Evolutionary conservation across 2,329 filamentous ascomycete species (phyloP).

Genomic region (Epichloe sp.): DNA sequence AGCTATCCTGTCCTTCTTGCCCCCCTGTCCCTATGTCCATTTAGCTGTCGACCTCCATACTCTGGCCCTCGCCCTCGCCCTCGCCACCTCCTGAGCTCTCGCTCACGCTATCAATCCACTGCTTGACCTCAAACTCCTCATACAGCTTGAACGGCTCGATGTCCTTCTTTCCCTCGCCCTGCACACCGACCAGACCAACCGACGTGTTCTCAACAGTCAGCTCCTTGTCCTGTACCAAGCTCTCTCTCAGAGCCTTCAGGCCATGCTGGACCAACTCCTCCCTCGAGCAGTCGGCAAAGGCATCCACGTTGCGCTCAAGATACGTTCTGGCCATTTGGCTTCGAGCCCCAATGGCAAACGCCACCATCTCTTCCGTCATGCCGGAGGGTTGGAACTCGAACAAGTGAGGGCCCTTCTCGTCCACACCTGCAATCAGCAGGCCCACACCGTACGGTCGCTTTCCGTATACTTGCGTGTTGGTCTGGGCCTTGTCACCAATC

Average conservation of each 20-base stretch:
- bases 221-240: conserved; percentile 91
- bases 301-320: conserved; percentile 79
- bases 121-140: conserved; percentile 76
- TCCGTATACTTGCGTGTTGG: conserved; percentile 95
- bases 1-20: conserved; percentile 6
- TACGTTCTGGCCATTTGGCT: conserved; percentile 98
- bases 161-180: conserved; percentile 34
- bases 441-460: conserved; percentile 94
- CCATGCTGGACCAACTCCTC: conserved; percentile 89
- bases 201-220: conserved; percentile 95
- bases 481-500: conserved; percentile 93
- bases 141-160: conserved; percentile 80
- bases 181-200: conserved; percentile 64
- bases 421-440: conserved; percentile 81
- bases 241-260: conserved; percentile 84
- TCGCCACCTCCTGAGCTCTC: conserved; percentile 32
- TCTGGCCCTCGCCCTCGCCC: conserved; percentile 13
- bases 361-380: conserved; percentile 93
- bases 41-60: conserved; percentile 25
- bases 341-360: conserved; percentile 88
- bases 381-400: conserved; percentile 97
- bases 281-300: conserved; percentile 61
- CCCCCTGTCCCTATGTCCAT: conserved; percentile 3
- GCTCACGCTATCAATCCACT: conserved; percentile 67
- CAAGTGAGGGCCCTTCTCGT: conserved; percentile 85